These are phyloP conservation scores for Fagus sylvatica DNA, from an alignment of 306 rosid species.

Conservation along the genomic window DNA sequence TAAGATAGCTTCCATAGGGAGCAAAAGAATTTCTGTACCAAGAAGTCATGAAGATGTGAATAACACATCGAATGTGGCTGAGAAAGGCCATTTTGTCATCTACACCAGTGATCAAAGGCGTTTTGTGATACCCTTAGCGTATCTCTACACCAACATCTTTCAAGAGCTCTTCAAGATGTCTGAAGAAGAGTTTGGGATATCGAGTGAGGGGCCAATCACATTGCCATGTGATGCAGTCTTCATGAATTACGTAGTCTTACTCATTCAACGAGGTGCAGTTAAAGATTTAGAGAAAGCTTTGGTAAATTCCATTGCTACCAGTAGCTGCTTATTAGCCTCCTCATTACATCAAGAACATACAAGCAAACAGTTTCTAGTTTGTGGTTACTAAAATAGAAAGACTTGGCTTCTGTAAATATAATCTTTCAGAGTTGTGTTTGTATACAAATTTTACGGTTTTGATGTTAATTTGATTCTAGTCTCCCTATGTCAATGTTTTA, in stretches of 20 bases:
- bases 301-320: slow-evolving; percentile 2
- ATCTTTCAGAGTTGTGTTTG: too few species aligned
- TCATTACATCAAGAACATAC: background rate
- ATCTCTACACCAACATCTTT: slow-evolving; percentile 21
- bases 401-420: too few species aligned
- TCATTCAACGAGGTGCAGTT: slow-evolving; percentile 27
- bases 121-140: slow-evolving; percentile 28
- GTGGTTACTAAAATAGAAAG: background rate
- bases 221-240: slow-evolving; percentile 42
- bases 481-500: too few species aligned
- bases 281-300: slow-evolving; percentile 20
- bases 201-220: slow-evolving; percentile 27
- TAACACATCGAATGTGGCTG: background rate
- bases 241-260: slow-evolving; percentile 24
- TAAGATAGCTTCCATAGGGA: background rate
- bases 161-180: slow-evolving; percentile 27
- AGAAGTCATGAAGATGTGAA: background rate
- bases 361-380: background rate
- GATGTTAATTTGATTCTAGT: too few species aligned
- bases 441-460: too few species aligned
- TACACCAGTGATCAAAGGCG: slow-evolving; percentile 27
- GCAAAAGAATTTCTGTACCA: background rate
- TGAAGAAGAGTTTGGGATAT: slow-evolving; percentile 34
- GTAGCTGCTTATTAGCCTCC: background rate
- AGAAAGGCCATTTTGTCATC: slow-evolving; percentile 27